Evolutionary conservation across 2,329 filamentous ascomycete species (phyloP).

Genomic region (Claviceps sp.): DNA sequence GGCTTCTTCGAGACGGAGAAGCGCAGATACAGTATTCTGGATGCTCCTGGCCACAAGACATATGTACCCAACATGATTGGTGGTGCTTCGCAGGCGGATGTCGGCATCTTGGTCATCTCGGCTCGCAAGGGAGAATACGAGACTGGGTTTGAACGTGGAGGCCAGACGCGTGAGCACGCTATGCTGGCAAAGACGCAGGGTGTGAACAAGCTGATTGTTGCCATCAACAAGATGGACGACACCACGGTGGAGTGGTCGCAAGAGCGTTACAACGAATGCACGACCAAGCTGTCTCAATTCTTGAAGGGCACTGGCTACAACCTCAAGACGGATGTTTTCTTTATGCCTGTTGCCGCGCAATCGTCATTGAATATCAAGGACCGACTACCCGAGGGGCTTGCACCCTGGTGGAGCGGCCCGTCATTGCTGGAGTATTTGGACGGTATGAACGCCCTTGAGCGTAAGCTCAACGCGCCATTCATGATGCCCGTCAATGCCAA

Average conservation of each 20-base stretch:
- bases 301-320: constrained; percentile 90
- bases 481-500: constrained; percentile 98
- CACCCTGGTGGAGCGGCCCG: constrained; percentile 77
- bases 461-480: constrained; percentile 93
- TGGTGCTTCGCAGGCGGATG: constrained; percentile 81
- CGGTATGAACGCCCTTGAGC: constrained; percentile 79
- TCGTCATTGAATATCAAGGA: constrained; percentile 78
- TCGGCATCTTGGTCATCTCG: constrained; percentile 91
- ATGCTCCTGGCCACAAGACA: constrained; percentile 94
- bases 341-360: constrained; percentile 94
- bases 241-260: constrained; percentile 92
- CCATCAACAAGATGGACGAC: constrained; percentile 99
- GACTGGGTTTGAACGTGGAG: constrained; percentile 91
- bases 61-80: constrained; percentile 98
- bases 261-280: constrained; percentile 86
- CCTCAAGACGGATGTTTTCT: constrained; percentile 80
- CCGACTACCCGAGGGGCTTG: constrained; percentile 61
- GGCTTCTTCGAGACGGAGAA: constrained; percentile 97
- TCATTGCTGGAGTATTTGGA: constrained; percentile 94
- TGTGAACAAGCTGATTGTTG: constrained; percentile 91
- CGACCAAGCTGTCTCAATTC: constrained; percentile 73
- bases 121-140: constrained; percentile 98
- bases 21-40: constrained; percentile 88
- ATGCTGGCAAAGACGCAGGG: constrained; percentile 97
- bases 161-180: constrained; percentile 93